phyloP scores from a whole-genome alignment of 108 stramenopile species.

The Nitzschia sp. region DNA sequence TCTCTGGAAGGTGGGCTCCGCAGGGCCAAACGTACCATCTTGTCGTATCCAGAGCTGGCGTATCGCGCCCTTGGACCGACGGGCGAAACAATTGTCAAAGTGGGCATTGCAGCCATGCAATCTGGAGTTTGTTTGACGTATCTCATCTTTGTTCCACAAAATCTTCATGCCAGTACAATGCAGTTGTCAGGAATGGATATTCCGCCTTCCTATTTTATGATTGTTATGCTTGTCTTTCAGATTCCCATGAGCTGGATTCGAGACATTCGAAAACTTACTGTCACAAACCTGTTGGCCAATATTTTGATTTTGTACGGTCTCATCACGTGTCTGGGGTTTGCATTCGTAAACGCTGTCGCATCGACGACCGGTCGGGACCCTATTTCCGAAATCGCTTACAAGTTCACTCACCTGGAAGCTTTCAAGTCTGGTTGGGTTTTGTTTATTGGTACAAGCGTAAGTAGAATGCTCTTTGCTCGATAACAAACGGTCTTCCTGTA shows the following conservation, averaged over 20 bases:
- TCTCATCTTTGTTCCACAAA: constrained; percentile 76
- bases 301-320: constrained; percentile 66
- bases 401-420: constrained; percentile 16
- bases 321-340: constrained; percentile 54
- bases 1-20: background rate
- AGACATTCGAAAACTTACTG: constrained; percentile 64
- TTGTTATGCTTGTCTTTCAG: constrained; percentile 55
- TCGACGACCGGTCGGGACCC: constrained; percentile 21
- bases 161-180: constrained; percentile 33
- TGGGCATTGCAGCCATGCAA: constrained; percentile 72
- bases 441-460: constrained; percentile 66
- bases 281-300: constrained; percentile 70
- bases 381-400: constrained; percentile 21
- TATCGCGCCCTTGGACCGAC: constrained; percentile 49
- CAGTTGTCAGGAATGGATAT: constrained; percentile 26
- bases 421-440: constrained; percentile 60
- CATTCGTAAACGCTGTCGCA: constrained; percentile 28
- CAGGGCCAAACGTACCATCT: constrained; percentile 19
- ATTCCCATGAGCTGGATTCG: constrained; percentile 69
- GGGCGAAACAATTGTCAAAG: constrained; percentile 49
- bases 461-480: background rate
- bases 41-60: constrained; percentile 69
- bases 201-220: constrained; percentile 37
- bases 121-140: constrained; percentile 75
- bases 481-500: background rate